Evolutionary conservation across 306 rosid species (phyloP).

Genomic region (Rubus idaeus): DNA sequence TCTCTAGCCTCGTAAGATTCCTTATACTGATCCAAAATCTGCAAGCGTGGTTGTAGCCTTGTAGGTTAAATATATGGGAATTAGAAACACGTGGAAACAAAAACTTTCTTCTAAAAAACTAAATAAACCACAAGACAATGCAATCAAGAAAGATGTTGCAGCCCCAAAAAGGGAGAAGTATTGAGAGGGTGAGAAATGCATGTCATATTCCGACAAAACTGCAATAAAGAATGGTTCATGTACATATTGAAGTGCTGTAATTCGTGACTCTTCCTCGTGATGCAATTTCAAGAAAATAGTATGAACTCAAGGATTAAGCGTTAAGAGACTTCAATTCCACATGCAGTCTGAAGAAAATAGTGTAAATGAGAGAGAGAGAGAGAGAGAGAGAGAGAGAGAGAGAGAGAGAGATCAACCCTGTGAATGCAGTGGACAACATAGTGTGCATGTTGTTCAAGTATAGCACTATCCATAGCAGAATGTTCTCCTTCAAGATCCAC

Average conservation of each 20-base stretch:
- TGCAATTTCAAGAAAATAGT: background rate
- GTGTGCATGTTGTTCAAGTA: slow-evolving; percentile 84
- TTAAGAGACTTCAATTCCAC: background rate
- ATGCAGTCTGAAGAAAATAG: slow-evolving; percentile 21
- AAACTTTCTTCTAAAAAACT: background rate
- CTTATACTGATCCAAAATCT: slow-evolving; percentile 90
- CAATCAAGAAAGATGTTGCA: background rate
- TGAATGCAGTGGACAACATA: slow-evolving; percentile 88
- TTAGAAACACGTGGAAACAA: background rate
- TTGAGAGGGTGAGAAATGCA: background rate
- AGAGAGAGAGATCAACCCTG: slow-evolving; percentile 49
- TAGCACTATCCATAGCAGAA: slow-evolving; percentile 97
- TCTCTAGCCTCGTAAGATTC: slow-evolving; percentile 76
- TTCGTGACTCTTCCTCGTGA: background rate
- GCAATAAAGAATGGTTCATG: background rate
- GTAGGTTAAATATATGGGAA: background rate
- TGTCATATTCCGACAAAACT: background rate
- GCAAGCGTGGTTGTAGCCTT: slow-evolving; percentile 26
- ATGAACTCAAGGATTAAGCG: background rate
- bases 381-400: slow-evolving; percentile 24
- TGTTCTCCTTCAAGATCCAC: slow-evolving; percentile 99
- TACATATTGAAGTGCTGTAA: background rate
- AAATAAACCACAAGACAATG: background rate
- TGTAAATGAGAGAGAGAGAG: slow-evolving; percentile 11
- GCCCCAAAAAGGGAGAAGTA: background rate